Evolutionary conservation across 2,329 filamentous ascomycete genomes (phyloP), one percentile per base, ranked within the genome.

Genomic region (Exophiala viscosa): DNA sequence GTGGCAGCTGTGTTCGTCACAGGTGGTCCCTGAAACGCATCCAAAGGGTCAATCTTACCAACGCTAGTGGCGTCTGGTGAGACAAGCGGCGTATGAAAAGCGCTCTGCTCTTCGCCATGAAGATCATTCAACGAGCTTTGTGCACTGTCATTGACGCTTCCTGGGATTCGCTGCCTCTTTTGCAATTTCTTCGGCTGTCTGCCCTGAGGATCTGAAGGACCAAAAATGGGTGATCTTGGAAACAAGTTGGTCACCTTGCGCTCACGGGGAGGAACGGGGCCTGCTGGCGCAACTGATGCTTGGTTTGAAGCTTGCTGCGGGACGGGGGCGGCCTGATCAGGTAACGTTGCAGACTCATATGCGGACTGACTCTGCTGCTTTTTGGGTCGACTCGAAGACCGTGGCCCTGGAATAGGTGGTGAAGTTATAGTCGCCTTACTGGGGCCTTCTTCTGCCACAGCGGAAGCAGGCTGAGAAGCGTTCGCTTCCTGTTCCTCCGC

Each of bases 111-210:
- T 13, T 65, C 65, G 5, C 59, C 77, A 42, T 62, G 72, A n/a
- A 95, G 74, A 6, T 91, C 96, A 13, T 87, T 82, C 5, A 82
- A 87, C 13, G 93, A 97, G 66, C 91, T 96, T 59, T 96, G 90
- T 0, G 92, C 91, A 66, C 92, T 96, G 15, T 85, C 86, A 62
- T 90, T 91, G 17, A 87, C 73, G 64, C 88, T 89, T 38, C 84
- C 85, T 0, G 88, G 85, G 50, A 87, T 75, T n/a, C 73, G 66
- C 58, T 85, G 79, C 70, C 89, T 96, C 76, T 97, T 97, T 69
- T 86, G 87, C 46, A 99, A 75, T 70, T 96, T 96, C 65, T 96
- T 96, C 0, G 90, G 89, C 66, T 86, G 86, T 7, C 65, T 66
- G n/a, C 74, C 69, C 38, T 82, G 80, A 20, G 42, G 31, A 36